These are phyloP conservation scores for Anisodus tanguticus DNA, from an alignment of 257 asterid species.

Conservation along the genomic window DNA sequence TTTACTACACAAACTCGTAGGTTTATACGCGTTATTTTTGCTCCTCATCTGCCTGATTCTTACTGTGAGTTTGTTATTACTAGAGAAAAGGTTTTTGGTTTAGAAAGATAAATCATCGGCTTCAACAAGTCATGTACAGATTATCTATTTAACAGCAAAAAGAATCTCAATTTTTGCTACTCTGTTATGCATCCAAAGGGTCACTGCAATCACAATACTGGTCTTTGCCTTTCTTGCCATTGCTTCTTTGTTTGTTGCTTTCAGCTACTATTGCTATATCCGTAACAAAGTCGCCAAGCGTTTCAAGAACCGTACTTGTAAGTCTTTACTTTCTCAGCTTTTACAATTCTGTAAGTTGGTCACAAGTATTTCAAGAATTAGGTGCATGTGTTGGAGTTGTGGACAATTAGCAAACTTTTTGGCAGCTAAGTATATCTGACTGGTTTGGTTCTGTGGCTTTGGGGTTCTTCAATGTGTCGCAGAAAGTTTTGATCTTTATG, in stretches of 20 bases:
- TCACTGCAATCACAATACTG: constrained; percentile 48
- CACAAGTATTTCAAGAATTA: not conserved
- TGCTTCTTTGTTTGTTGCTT: constrained; percentile 63
- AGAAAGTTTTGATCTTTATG: not conserved
- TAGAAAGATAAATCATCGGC: constrained; percentile 34
- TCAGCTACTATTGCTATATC: constrained; percentile 73
- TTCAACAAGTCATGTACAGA: not conserved
- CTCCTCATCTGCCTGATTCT: constrained; percentile 83
- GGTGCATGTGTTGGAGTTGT: not conserved
- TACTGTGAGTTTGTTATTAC: constrained; percentile 67
- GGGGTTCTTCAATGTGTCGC: not conserved
- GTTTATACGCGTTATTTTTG: constrained; percentile 72
- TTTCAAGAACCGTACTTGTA: constrained; percentile 53
- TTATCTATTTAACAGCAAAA: not conserved
- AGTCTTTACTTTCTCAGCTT: constrained; percentile 19
- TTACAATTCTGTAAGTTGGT: not conserved
- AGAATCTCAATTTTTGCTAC: not conserved
- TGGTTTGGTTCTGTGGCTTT: not conserved
- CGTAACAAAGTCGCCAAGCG: constrained; percentile 67
- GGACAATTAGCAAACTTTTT: not conserved
- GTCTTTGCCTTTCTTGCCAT: constrained; percentile 67
- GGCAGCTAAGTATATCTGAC: not conserved
- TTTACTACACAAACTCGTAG: constrained; percentile 53
- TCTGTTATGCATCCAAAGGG: constrained; percentile 30
- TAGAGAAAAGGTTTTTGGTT: constrained; percentile 71